phyloP scores from a whole-genome alignment of 148 eudicot species.

The Limonium bicolor region DNA sequence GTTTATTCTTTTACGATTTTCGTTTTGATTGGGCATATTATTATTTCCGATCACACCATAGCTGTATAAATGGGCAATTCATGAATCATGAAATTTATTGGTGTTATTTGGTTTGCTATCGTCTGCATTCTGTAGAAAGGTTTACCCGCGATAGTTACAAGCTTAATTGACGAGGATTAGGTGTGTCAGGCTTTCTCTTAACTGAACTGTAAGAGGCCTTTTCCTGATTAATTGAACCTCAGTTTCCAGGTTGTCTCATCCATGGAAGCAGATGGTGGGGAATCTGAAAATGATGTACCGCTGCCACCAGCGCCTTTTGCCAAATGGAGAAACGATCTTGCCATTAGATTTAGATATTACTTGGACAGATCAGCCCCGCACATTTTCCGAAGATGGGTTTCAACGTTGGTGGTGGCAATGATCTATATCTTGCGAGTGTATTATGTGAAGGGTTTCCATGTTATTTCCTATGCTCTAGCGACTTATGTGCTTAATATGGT shows the following conservation, averaged over 20 bases:
- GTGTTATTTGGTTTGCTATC: too few species aligned
- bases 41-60: too few species aligned
- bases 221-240: too few species aligned
- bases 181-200: too few species aligned
- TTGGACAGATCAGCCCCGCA: conserved; percentile 53
- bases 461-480: conserved; percentile 56
- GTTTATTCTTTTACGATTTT: too few species aligned
- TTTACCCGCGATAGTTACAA: too few species aligned
- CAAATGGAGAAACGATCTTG: conserved; percentile 32
- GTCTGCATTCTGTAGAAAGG: too few species aligned
- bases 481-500: conserved; percentile 58
- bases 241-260: not conserved
- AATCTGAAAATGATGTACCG: conserved; percentile 3
- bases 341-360: conserved; percentile 28
- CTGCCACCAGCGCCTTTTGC: conserved; percentile 5
- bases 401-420: conserved; percentile 28
- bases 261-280: conserved; percentile 3
- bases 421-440: conserved; percentile 41
- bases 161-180: too few species aligned
- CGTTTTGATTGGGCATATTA: too few species aligned
- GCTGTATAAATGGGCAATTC: too few species aligned
- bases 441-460: conserved; percentile 48
- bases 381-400: conserved; percentile 44
- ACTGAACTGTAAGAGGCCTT: too few species aligned
- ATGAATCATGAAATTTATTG: too few species aligned